phyloP scores from a whole-genome alignment of 495 filamentous ascomycete genomes.

The Talaromyces proteolyticus region DNA sequence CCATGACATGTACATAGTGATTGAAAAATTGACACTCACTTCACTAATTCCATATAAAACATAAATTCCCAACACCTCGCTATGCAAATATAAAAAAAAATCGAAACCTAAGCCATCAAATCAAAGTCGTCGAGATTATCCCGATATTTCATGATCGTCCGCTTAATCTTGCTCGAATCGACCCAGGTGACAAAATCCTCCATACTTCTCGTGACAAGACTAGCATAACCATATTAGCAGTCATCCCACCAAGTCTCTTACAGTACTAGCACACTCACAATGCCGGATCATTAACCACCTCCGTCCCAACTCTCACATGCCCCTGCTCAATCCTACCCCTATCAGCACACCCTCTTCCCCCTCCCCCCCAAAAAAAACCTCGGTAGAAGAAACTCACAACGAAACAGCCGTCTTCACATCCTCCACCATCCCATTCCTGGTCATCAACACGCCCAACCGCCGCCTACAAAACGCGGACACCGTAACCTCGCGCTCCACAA shows the following conservation, averaged over 20 bases:
- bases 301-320: constrained; percentile 87
- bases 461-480: constrained; percentile 79
- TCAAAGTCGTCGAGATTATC: constrained; percentile 97
- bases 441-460: constrained; percentile 82
- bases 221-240: constrained; percentile 12
- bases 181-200: constrained; percentile 99
- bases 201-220: constrained; percentile 59
- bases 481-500: constrained; percentile 80
- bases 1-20: background rate
- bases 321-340: constrained; percentile 71
- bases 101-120: constrained; percentile 42
- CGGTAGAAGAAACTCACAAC: constrained; percentile 9
- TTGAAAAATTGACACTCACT: background rate
- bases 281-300: constrained; percentile 77
- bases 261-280: constrained; percentile 41
- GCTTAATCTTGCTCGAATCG: constrained; percentile 93
- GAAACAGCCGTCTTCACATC: constrained; percentile 62
- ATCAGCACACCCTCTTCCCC: background rate
- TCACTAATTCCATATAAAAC: background rate
- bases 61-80: constrained; percentile 2
- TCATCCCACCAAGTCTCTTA: constrained; percentile 32
- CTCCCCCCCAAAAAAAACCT: background rate
- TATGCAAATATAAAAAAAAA: background rate
- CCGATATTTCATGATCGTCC: constrained; percentile 85
- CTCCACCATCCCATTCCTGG: constrained; percentile 81